These are phyloP conservation scores for Clausena lansium DNA, from an alignment of 345 rosid species.

Conservation along the genomic window DNA sequence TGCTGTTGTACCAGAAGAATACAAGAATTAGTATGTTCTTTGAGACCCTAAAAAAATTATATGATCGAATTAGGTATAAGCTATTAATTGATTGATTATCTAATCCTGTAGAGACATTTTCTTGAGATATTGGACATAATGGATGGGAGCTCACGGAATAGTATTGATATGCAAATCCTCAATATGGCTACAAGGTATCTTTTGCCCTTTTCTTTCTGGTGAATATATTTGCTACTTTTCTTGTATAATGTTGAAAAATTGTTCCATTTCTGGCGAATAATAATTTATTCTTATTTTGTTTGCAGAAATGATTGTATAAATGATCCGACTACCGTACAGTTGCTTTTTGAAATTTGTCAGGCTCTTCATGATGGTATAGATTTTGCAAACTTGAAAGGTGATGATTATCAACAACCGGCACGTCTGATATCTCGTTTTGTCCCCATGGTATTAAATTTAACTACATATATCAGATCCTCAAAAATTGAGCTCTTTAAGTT, in stretches of 20 bases:
- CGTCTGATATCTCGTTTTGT: conserved; percentile 72
- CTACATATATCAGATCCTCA: not conserved
- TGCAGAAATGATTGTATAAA: conserved; percentile 57
- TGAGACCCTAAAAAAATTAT: not conserved
- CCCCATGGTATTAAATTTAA: conserved; percentile 49
- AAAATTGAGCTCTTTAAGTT: not conserved
- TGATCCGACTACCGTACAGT: conserved; percentile 59
- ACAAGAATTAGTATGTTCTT: conserved; percentile 1
- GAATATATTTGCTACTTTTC: not conserved
- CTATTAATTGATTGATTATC: conserved; percentile 10
- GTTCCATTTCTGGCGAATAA: conserved; percentile 5
- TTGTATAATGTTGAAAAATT: conserved; percentile 1
- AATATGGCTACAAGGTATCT: conserved; percentile 66
- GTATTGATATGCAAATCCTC: conserved; percentile 66
- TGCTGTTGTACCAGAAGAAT: not conserved
- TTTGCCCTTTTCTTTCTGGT: not conserved
- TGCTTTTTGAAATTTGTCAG: conserved; percentile 77
- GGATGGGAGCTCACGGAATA: conserved; percentile 60
- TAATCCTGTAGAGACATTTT: conserved; percentile 59
- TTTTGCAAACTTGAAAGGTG: conserved; percentile 52
- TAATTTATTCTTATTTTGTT: conserved; percentile 20
- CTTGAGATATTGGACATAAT: conserved; percentile 75
- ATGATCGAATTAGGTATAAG: not conserved
- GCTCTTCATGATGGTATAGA: conserved; percentile 64
- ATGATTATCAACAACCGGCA: conserved; percentile 61